Base-by-base conservation (phyloP, 75 land plant species). In the Isoetes taiwanensis region DNA sequence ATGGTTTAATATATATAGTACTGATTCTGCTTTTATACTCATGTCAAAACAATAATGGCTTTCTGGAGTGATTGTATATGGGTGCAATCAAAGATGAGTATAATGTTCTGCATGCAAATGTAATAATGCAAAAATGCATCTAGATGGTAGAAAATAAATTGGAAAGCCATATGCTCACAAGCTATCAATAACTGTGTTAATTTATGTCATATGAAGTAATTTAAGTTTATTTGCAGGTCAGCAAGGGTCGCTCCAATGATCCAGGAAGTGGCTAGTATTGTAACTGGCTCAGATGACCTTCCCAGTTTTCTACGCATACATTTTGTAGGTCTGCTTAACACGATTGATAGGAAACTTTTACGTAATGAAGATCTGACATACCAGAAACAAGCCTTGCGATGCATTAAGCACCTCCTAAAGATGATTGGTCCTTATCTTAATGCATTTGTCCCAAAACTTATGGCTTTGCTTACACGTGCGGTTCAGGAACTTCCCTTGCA, bases 361-460 rank as follows among this genome's bases (percentile, higher is more conserved):
- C 90, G 80, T 54, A 41, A 76, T 28, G 81, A 76, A 28, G 82
- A 89, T 61, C 28, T 72, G 16, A 40, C 32, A 30, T 62, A 72
- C 37, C 99, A 80, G 59, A 80, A 76, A 48, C 96, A 85, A 63
- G 96, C 83, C 20, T 55, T 94, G 23, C 62, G 76, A 66, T 78
- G 96, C 30, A 82, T 94, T 33, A 77, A 80, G 63, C 83, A 77
- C 63, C 68, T 94, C 35, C 79, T 85, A 32, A 77, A 80, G 54
- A 73, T 94, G 96, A 94, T 94, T 78, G 99, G 96, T 25, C 66
- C 78, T 42, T 80, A 89, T 32, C 80, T 94, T 16, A 77, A 72
- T 58, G 87, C 90, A 0, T 90, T 89, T 76, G 86, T 94, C 32
- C 99, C 95, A 26, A 94, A 94, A 61, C 67, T 94, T 17, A 84